Conservation (phyloP, 768 basidiomycete species). For the Pleurotus giganteus region DNA sequence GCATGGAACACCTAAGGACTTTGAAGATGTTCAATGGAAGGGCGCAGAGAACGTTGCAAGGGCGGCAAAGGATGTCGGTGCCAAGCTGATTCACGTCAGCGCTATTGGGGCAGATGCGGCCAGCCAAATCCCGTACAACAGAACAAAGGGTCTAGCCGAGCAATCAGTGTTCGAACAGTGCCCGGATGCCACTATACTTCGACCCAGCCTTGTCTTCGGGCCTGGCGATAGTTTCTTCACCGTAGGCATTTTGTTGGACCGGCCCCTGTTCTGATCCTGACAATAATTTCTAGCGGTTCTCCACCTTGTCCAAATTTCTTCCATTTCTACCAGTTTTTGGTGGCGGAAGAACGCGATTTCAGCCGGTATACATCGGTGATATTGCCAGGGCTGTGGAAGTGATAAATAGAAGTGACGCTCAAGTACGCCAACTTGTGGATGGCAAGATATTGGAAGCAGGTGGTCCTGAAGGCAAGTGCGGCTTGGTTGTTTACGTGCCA, state of each 20-base stretch:
- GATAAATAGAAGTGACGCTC: conserved; percentile 43
- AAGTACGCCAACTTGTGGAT: conserved; percentile 40
- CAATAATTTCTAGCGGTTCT: conserved; percentile 49
- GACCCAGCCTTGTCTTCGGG: conserved; percentile 75
- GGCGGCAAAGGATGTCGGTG: conserved; percentile 48
- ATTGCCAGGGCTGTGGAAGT: conserved; percentile 61
- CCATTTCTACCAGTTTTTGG: conserved; percentile 79
- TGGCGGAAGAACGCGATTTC: conserved; percentile 63
- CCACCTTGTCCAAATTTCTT: conserved; percentile 52
- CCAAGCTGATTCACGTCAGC: conserved; percentile 64
- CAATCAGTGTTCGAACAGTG: conserved; percentile 43
- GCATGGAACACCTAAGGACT: conserved; percentile 51
- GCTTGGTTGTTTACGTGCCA: neutral
- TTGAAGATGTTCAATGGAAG: conserved; percentile 59
- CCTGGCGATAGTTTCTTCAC: conserved; percentile 76
- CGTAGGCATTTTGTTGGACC: conserved; percentile 28
- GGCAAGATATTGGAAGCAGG: conserved; percentile 50
- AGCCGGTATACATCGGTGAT: conserved; percentile 74
- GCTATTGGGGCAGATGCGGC: conserved; percentile 69
- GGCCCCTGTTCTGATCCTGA: neutral
- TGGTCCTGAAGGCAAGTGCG: conserved; percentile 32
- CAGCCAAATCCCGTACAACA: conserved; percentile 57
- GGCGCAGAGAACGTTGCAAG: conserved; percentile 67
- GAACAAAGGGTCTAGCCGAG: conserved; percentile 66
- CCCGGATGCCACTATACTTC: conserved; percentile 56